Percentiles rank a stretch among this genome's conserved stretches.
Conservation (phyloP, 768 basidiomycete species). For the Macrocybe gigantea region DNA sequence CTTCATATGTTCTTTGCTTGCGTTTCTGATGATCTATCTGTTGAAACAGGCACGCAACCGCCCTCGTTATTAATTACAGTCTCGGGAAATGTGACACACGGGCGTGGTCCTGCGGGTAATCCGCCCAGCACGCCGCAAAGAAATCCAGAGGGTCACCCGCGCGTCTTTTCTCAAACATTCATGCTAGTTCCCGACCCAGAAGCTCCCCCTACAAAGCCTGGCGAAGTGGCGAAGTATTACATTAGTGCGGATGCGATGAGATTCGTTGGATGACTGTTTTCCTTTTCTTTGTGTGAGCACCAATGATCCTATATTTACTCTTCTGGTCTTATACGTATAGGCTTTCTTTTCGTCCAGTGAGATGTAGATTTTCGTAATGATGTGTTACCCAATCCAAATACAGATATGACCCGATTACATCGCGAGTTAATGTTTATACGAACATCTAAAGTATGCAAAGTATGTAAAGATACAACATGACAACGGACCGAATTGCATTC, state of each 20-base stretch:
- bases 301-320: no score
- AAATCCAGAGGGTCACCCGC: slow-evolving; percentile 68
- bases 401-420: no score
- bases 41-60: slow-evolving; percentile 59
- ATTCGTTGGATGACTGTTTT: slow-evolving; percentile 58
- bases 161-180: slow-evolving; percentile 86
- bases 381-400: no score
- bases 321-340: no score
- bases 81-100: slow-evolving; percentile 74
- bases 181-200: slow-evolving; percentile 74
- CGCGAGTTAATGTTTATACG: neutral
- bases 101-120: slow-evolving; percentile 53
- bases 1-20: neutral
- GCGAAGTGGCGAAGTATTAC: slow-evolving; percentile 79
- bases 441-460: slow-evolving; percentile 8
- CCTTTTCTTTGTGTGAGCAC: no score
- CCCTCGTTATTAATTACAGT: slow-evolving; percentile 77
- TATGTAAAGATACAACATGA: slow-evolving; percentile 6
- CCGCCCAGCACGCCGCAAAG: slow-evolving; percentile 43
- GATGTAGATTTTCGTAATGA: no score
- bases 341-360: no score
- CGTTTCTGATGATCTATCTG: slow-evolving; percentile 5
- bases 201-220: slow-evolving; percentile 56
- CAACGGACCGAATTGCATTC: slow-evolving; percentile 14
- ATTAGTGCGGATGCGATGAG: slow-evolving; percentile 73